These are phyloP conservation scores for Flaveria sonorensis DNA, from an alignment of 129 eudicot genomes.

Conservation along the genomic window DNA sequence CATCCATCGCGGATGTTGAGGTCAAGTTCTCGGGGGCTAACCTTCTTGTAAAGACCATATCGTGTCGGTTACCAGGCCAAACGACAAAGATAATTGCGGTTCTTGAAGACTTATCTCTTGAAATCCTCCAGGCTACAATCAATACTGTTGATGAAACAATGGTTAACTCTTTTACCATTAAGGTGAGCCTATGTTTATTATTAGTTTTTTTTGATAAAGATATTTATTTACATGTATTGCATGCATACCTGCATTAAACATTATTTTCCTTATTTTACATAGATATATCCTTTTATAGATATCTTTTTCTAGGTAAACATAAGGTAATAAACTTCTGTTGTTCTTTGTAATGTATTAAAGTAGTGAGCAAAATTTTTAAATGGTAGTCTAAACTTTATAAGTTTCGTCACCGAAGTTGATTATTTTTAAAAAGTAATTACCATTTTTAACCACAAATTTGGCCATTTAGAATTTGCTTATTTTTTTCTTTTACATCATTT, in stretches of 20 bases:
- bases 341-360: neutral
- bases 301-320: neutral
- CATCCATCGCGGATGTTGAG: constrained; percentile 81
- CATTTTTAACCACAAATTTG: neutral
- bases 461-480: neutral
- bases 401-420: neutral
- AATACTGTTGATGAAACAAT: constrained; percentile 57
- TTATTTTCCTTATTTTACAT: neutral
- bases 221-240: constrained; percentile 15
- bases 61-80: constrained; percentile 77
- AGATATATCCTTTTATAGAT: neutral
- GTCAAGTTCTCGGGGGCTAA: constrained; percentile 86
- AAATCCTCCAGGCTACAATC: constrained; percentile 70
- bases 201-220: neutral
- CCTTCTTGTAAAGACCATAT: constrained; percentile 65
- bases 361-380: too few relatives aligned
- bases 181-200: constrained; percentile 49
- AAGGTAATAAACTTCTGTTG: neutral
- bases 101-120: constrained; percentile 82
- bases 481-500: neutral
- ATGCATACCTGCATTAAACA: constrained; percentile 20
- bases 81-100: constrained; percentile 66
- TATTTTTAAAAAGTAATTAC: neutral
- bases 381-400: neutral
- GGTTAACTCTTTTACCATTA: constrained; percentile 83